Conservation (phyloP, 305 asterid species). For the Caryopteris hybrid region DNA sequence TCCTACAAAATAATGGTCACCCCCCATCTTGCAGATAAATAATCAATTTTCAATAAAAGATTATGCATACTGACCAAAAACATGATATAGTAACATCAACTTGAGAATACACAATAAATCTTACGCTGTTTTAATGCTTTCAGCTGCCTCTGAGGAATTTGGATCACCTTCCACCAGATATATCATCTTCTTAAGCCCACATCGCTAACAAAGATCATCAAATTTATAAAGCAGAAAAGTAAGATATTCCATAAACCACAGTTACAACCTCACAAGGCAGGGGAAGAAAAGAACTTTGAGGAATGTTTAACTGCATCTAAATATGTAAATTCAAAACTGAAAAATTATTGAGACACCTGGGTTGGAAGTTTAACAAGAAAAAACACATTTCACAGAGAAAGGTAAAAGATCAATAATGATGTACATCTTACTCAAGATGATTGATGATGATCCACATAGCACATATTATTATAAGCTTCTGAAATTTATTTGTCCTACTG, state of each 20-base stretch:
- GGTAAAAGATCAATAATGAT: background rate
- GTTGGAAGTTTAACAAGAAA: constrained; percentile 1
- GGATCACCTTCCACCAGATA: constrained; percentile 98
- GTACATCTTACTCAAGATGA: background rate
- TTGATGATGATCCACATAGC: background rate
- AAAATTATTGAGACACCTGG: constrained; percentile 1
- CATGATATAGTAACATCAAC: constrained; percentile 4
- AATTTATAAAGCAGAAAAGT: constrained; percentile 7
- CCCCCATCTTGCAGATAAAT: background rate
- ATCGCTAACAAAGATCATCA: constrained; percentile 44
- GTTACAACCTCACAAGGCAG: background rate
- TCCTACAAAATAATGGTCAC: background rate
- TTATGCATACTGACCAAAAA: background rate
- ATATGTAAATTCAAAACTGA: background rate
- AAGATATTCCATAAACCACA: background rate
- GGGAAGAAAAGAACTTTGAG: background rate
- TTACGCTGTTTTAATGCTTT: constrained; percentile 95
- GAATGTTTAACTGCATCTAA: constrained; percentile 1
- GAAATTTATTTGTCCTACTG: background rate
- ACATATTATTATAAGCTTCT: background rate
- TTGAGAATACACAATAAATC: constrained; percentile 24
- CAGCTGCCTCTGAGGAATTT: constrained; percentile 84
- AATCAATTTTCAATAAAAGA: background rate
- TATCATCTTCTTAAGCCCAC: constrained; percentile 95
- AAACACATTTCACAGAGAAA: background rate